phyloP scores from a whole-genome alignment of 306 rosid species.

The Casuarina equisetifolia region DNA sequence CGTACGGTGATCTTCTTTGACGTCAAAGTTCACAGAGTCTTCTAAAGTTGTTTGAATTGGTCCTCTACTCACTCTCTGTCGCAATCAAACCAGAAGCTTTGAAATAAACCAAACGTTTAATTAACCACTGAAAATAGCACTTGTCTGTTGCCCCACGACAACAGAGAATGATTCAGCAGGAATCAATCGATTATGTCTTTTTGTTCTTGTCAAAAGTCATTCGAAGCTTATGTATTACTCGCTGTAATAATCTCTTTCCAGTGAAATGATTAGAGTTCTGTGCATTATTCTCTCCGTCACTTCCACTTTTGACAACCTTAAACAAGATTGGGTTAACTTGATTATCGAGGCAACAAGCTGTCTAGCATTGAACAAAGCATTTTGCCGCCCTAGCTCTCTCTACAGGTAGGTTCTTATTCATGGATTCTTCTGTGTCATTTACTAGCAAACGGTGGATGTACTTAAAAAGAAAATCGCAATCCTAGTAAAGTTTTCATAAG shows the following conservation, averaged over 20 bases:
- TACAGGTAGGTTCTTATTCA: background rate
- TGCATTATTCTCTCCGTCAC: background rate
- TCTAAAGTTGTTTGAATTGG: background rate
- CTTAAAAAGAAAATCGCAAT: too few relatives aligned
- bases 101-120: background rate
- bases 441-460: background rate
- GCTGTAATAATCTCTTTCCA: background rate
- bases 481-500: too few relatives aligned
- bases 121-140: background rate
- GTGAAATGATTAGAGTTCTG: background rate
- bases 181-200: background rate
- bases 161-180: background rate
- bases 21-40: background rate
- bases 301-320: background rate
- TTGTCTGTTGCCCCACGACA: background rate
- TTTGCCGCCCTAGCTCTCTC: background rate
- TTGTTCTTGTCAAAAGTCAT: background rate
- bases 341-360: too few relatives aligned
- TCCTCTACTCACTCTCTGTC: background rate
- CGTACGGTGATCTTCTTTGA: too few relatives aligned
- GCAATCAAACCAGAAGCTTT: background rate
- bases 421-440: background rate
- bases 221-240: background rate
- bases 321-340: background rate
- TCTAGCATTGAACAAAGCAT: background rate